Conservation (phyloP, 2,329 filamentous ascomycete species). For the Colletotrichum orbiculare region DNA sequence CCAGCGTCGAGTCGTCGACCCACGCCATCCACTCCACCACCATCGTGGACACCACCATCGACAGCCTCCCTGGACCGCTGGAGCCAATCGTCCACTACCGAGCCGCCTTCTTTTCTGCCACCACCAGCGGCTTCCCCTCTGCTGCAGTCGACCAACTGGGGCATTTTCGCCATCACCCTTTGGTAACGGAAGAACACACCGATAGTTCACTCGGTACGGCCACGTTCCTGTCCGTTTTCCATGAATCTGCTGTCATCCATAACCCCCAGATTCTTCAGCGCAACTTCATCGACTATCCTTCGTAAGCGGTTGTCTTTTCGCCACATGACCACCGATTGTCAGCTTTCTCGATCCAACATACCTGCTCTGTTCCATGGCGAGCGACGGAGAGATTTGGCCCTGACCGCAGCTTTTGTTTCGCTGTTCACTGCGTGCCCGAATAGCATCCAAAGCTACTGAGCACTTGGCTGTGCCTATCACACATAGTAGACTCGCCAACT, state of each 20-base stretch:
- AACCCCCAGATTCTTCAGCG: background rate
- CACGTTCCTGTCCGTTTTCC: slow-evolving; percentile 2
- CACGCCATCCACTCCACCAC: slow-evolving; percentile 20
- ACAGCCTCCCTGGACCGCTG: slow-evolving; percentile 13
- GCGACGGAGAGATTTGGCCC: too few relatives aligned
- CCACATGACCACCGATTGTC: too few relatives aligned
- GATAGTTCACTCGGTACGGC: slow-evolving; percentile 7
- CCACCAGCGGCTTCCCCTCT: background rate
- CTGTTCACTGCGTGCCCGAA: too few relatives aligned
- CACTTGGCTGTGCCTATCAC: too few relatives aligned
- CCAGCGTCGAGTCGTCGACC: slow-evolving; percentile 33
- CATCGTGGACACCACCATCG: slow-evolving; percentile 12
- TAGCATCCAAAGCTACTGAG: too few relatives aligned
- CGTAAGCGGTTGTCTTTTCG: too few relatives aligned
- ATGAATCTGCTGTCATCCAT: too few relatives aligned
- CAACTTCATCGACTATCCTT: too few relatives aligned
- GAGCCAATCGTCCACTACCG: slow-evolving; percentile 28
- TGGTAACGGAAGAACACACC: slow-evolving; percentile 1
- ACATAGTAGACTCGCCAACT: background rate
- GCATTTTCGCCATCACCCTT: background rate
- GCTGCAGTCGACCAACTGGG: too few relatives aligned
- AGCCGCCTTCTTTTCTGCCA: slow-evolving; percentile 20
- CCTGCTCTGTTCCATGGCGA: too few relatives aligned
- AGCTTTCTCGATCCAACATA: too few relatives aligned
- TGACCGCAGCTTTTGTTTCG: too few relatives aligned